Percentiles rank a stretch among this genome's conserved stretches.
Conservation (phyloP, 495 filamentous ascomycete species). For the Astrothelium macrocarpum region DNA sequence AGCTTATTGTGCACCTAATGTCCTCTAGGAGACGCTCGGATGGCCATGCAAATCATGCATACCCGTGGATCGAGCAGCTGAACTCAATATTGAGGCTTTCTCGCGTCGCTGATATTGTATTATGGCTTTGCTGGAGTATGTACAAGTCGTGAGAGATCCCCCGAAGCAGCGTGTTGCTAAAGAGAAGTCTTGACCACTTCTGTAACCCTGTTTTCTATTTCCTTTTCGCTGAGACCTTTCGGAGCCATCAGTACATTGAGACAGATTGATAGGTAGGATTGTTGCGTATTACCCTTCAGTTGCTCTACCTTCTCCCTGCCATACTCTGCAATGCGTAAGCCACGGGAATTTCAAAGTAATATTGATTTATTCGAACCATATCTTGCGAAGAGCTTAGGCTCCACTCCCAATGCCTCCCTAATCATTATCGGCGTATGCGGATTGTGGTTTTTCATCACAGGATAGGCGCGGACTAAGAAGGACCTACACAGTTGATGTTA, state of each 20-base stretch:
- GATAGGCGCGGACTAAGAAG: slow-evolving; percentile 86
- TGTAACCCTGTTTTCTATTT: slow-evolving; percentile 84
- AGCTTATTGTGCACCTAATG: too few species aligned
- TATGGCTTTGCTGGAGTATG: background rate
- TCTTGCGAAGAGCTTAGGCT: slow-evolving; percentile 82
- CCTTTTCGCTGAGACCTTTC: slow-evolving; percentile 74
- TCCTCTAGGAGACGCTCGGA: too few species aligned
- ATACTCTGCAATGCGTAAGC: slow-evolving; percentile 47
- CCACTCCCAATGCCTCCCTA: slow-evolving; percentile 72
- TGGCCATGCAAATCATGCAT: too few species aligned
- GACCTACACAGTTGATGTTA: slow-evolving; percentile 44
- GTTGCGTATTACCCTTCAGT: slow-evolving; percentile 52
- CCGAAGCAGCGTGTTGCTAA: slow-evolving; percentile 7
- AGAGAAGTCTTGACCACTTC: slow-evolving; percentile 58
- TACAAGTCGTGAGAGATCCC: background rate
- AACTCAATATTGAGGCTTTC: too few species aligned
- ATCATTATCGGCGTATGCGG: slow-evolving; percentile 89
- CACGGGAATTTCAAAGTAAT: background rate
- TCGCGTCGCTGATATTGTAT: background rate
- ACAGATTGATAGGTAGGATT: background rate
- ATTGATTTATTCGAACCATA: slow-evolving; percentile 58
- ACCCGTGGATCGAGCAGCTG: too few species aligned
- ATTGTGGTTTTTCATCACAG: slow-evolving; percentile 99
- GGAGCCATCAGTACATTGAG: background rate
- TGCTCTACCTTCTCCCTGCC: slow-evolving; percentile 82